Evolutionary conservation across 2,329 filamentous ascomycete genomes (phyloP).

Genomic region (Fusarium mundagurra): DNA sequence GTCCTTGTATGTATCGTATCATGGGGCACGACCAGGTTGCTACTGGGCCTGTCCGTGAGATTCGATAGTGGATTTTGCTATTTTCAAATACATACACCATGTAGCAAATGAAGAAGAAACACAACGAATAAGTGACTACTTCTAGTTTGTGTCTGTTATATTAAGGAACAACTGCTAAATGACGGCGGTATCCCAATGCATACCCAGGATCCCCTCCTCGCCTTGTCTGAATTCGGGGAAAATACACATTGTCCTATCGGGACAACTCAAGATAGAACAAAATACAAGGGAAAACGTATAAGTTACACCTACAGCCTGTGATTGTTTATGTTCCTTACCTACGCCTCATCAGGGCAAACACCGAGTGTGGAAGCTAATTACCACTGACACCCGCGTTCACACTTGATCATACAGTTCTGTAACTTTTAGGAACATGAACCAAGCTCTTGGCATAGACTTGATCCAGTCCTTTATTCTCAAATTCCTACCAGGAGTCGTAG

Average conservation of each 20-base stretch:
- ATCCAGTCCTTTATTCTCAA: neutral
- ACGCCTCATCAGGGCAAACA: neutral
- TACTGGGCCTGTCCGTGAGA: neutral
- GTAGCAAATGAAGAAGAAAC: neutral
- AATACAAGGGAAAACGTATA: neutral
- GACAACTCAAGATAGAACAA: neutral
- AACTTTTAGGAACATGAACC: neutral
- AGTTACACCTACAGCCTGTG: neutral
- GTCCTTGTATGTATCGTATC: neutral
- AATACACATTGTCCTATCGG: too few relatives aligned
- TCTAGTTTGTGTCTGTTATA: neutral
- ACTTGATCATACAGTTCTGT: neutral
- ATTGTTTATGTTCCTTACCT: neutral
- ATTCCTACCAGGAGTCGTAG: neutral
- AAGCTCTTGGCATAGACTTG: neutral
- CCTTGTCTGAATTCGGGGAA: neutral
- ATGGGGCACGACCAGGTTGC: neutral
- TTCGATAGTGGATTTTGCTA: neutral
- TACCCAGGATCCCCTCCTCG: neutral
- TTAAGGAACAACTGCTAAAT: neutral
- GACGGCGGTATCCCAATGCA: neutral
- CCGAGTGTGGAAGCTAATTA: neutral
- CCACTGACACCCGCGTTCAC: neutral
- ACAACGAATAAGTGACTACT: neutral
- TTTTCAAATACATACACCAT: neutral